These are phyloP conservation scores for Lactifluus rugatus DNA, from an alignment of 768 basidiomycete species.

Conservation along the genomic window DNA sequence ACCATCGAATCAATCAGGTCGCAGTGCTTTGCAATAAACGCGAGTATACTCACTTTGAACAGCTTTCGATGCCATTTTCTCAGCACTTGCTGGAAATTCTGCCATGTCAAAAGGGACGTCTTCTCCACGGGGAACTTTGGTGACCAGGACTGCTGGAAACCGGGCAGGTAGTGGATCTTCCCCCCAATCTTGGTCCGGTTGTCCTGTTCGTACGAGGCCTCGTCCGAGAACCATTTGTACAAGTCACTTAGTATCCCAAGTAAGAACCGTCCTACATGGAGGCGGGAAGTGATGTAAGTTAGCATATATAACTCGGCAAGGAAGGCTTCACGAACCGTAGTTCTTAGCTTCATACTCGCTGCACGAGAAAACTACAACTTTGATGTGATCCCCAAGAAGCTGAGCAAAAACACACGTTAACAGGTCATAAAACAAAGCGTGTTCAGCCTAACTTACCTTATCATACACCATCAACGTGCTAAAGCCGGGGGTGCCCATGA, in stretches of 20 bases:
- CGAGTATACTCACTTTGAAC: slow-evolving; percentile 41
- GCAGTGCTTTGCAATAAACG: not conserved
- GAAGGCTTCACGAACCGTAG: slow-evolving; percentile 49
- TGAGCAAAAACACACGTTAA: slow-evolving; percentile 26
- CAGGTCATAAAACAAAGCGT: not conserved
- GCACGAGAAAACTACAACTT: slow-evolving; percentile 80
- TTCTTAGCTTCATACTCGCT: slow-evolving; percentile 96
- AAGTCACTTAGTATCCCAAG: slow-evolving; percentile 69
- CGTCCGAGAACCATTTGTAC: slow-evolving; percentile 70
- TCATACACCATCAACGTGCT: slow-evolving; percentile 80
- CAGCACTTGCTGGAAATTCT: slow-evolving; percentile 55
- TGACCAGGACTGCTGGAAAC: slow-evolving; percentile 49
- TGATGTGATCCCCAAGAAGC: slow-evolving; percentile 79
- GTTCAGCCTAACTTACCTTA: slow-evolving; percentile 37
- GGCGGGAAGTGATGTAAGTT: not conserved
- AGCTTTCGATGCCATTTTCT: slow-evolving; percentile 83
- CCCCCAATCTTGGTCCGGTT: slow-evolving; percentile 57
- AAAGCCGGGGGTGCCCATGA: slow-evolving; percentile 82
- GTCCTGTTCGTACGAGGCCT: slow-evolving; percentile 61
- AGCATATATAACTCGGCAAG: not conserved
- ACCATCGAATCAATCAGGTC: not conserved
- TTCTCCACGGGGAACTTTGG: slow-evolving; percentile 35
- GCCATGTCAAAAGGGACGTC: slow-evolving; percentile 58
- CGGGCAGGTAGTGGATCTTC: slow-evolving; percentile 53
- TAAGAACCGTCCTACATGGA: slow-evolving; percentile 69